A percentile compares a stretch with the other conserved stretches of the same genome.
phyloP scores from a whole-genome alignment of 2,329 filamentous ascomycete genomes.

The Diaporthe ampelina region DNA sequence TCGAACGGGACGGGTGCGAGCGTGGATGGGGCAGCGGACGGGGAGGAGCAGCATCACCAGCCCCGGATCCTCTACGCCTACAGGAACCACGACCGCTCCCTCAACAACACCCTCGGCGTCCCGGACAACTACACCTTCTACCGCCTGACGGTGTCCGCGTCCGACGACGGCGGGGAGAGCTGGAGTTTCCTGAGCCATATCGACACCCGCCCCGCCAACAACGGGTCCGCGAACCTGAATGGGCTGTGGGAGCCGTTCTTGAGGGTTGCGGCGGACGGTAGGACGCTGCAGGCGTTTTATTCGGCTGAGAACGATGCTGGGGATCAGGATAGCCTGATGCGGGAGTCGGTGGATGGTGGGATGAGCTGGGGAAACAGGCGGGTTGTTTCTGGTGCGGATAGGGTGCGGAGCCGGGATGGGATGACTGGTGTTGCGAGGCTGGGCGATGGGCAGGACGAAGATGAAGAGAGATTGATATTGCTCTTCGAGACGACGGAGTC shows the following conservation, averaged over 20 bases:
- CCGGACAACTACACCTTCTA: conserved; percentile 49
- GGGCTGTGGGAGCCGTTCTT: conserved; percentile 63
- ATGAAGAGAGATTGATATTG: conserved; percentile 52
- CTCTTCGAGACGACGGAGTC: conserved; percentile 58
- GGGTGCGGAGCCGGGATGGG: conserved; percentile 55
- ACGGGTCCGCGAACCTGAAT: conserved; percentile 44
- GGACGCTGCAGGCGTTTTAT: conserved; percentile 58
- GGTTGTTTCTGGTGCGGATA: conserved; percentile 53
- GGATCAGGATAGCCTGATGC: conserved; percentile 60
- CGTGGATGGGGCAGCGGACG: too few species aligned
- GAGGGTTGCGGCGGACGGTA: conserved; percentile 53
- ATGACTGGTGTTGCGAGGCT: conserved; percentile 57
- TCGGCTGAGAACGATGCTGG: conserved; percentile 54
- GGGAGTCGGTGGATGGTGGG: conserved; percentile 56
- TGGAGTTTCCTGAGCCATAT: conserved; percentile 54
- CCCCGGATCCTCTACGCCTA: conserved; percentile 45
- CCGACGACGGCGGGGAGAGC: conserved; percentile 55
- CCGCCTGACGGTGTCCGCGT: conserved; percentile 59
- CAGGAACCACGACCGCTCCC: conserved; percentile 51
- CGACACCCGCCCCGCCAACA: conserved; percentile 44
- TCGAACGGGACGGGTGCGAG: too few species aligned
- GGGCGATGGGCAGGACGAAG: conserved; percentile 40
- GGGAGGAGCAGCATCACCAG: background rate
- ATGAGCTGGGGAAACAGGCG: conserved; percentile 52
- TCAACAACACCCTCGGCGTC: conserved; percentile 19